Evolutionary conservation across 2,329 filamentous ascomycete genomes (phyloP).

Genomic region (Emergomyces orientalis): DNA sequence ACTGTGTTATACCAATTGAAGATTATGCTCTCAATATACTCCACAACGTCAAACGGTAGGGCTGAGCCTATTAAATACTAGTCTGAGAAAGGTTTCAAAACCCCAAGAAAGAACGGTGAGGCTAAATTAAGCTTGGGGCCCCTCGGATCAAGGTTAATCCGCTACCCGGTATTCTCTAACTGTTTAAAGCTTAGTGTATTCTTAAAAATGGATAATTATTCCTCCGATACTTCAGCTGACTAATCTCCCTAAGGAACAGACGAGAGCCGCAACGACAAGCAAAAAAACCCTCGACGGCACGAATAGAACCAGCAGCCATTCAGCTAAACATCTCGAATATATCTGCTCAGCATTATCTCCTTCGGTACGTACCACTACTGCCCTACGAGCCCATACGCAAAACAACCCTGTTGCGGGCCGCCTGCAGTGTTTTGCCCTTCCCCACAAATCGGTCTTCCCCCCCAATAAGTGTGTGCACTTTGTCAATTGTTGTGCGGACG

Average conservation of each 20-base stretch:
- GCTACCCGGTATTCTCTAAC: too few species aligned
- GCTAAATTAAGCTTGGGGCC: neutral
- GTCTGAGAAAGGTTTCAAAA: too few species aligned
- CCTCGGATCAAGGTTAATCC: neutral
- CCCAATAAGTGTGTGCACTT: neutral
- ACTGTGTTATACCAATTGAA: too few species aligned
- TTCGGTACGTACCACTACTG: neutral
- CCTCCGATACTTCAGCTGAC: neutral
- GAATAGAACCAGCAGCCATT: conserved; percentile 4
- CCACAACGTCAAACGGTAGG: too few species aligned
- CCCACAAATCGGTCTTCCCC: conserved; percentile 4
- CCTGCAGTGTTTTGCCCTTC: neutral
- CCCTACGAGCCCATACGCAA: neutral
- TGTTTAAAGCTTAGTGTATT: too few species aligned
- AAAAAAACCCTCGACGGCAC: conserved; percentile 6
- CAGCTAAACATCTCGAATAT: neutral
- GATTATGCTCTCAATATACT: too few species aligned
- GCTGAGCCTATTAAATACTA: too few species aligned
- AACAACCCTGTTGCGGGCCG: neutral
- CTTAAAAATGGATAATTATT: conserved; percentile 1
- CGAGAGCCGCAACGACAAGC: conserved; percentile 2
- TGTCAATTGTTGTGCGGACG: neutral
- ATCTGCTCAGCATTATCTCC: conserved; percentile 1
- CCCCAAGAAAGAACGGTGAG: neutral
- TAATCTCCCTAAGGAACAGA: neutral